Evolutionary conservation across 345 rosid genomes (phyloP).

Genomic region (Ailanthus altissimus): DNA sequence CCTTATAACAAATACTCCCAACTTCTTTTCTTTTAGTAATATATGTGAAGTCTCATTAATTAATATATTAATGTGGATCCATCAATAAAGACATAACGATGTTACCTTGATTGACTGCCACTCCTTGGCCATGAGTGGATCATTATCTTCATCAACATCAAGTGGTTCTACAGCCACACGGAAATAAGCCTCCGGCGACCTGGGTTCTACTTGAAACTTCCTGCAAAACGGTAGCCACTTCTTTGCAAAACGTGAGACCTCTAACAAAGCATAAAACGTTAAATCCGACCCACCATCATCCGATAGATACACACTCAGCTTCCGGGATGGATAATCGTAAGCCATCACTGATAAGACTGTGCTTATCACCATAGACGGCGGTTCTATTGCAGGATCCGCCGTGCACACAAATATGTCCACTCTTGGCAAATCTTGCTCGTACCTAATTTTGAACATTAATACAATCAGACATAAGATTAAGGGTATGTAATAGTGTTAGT

Average conservation of each 20-base stretch:
- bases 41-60: too few species aligned
- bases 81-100: too few species aligned
- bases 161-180: background rate
- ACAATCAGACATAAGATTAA: too few species aligned
- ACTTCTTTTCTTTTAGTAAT: too few species aligned
- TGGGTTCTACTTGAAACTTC: conserved; percentile 16
- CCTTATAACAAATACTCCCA: too few species aligned
- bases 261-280: conserved; percentile 34
- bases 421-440: conserved; percentile 20
- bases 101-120: too few species aligned
- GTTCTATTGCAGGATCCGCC: conserved; percentile 34
- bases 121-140: too few species aligned
- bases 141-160: too few species aligned
- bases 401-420: conserved; percentile 39
- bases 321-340: conserved; percentile 24
- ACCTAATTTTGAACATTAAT: too few species aligned
- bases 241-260: conserved; percentile 31
- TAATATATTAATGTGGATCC: too few species aligned
- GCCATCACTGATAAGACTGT: conserved; percentile 30
- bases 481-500: too few species aligned
- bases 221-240: conserved; percentile 39
- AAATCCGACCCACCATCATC: conserved; percentile 38
- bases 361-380: conserved; percentile 34
- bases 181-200: conserved; percentile 32
- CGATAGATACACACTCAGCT: conserved; percentile 29